Evolutionary conservation across 73 alveolate species (phyloP), one percentile per base, ranked within the genome.

Genomic region (Halteria grandinella): DNA sequence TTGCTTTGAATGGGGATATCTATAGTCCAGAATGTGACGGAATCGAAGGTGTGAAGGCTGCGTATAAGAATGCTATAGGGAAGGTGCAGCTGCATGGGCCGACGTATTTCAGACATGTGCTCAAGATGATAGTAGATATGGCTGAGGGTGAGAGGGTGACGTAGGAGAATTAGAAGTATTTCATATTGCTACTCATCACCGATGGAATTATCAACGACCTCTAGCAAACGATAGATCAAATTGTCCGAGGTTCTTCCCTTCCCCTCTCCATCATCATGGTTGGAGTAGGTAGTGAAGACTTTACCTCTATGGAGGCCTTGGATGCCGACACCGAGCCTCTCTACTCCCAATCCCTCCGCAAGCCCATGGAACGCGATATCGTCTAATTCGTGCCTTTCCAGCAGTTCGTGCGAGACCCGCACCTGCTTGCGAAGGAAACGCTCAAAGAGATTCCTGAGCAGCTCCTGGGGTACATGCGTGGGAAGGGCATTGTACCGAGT

Each of bases 201-300:
- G 99, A 97, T 91, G 99, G 99, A 11, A 78, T 72, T 20, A 89
- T 95, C 44, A 89, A 88, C 79, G 99, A 96, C 69, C 54, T 96
- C 70, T 86, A 93, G 63, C 31, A 87, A 11, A 92, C 98, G 49
- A 93, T 95, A 5, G 97, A 95, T 57, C 86, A 85, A 69, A 77
- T 97, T 18, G 97, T 95, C 25, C 78, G 81, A 69, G 99, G 97
- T 1, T 85, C 97, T 23, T 64, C 75, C 31, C 80, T 90, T 29
- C 99, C 99, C 44, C 55, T 97, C 24, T 71, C 95, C 39, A 95
- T 95, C 21, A 87, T 97, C 47, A 93, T 97, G 55, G 94, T 97
- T 24, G 99, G 99, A 25, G 93, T 97, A 23, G 99, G 99, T 0
- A 75, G 87, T 18, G 96, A 89, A 15, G 97, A 95, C 72, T 97